phyloP scores from a whole-genome alignment of 495 filamentous ascomycete species.

The Xanthoparmelia taractica region DNA sequence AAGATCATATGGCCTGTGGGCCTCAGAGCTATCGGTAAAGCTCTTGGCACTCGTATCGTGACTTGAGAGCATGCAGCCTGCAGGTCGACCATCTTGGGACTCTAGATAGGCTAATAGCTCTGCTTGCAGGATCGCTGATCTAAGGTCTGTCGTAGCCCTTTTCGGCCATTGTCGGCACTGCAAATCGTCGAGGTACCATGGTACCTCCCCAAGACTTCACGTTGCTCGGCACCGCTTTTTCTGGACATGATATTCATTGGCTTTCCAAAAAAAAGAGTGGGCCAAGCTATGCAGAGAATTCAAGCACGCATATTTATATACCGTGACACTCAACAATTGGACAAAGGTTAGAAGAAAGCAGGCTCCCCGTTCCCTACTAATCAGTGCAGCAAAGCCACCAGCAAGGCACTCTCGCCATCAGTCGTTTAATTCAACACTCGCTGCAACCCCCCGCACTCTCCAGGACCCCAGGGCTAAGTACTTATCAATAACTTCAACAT shows the following conservation, averaged over 20 bases:
- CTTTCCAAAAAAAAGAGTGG: background rate
- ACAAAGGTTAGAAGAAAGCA: background rate
- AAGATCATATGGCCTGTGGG: background rate
- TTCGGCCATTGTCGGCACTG: background rate
- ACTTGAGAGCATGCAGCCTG: background rate
- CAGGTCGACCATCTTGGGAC: background rate
- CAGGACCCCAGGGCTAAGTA: background rate
- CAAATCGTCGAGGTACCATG: background rate
- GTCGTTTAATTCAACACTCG: conserved; percentile 1
- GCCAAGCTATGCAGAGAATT: conserved; percentile 8
- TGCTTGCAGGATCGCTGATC: conserved; percentile 3
- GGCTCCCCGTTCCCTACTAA: background rate
- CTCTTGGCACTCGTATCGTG: conserved; percentile 10
- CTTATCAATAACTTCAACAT: background rate
- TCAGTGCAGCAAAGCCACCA: conserved; percentile 8
- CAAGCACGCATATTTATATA: background rate
- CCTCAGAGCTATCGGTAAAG: background rate
- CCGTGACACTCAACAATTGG: background rate
- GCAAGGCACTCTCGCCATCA: background rate
- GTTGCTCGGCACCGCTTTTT: background rate
- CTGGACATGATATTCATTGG: conserved; percentile 4
- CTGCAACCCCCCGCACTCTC: background rate
- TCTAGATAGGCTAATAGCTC: background rate
- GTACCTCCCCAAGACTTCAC: background rate
- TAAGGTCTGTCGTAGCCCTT: background rate